Evolutionary conservation across 768 basidiomycete genomes (phyloP).

Genomic region (Hygrophoropsis aurantiaca): DNA sequence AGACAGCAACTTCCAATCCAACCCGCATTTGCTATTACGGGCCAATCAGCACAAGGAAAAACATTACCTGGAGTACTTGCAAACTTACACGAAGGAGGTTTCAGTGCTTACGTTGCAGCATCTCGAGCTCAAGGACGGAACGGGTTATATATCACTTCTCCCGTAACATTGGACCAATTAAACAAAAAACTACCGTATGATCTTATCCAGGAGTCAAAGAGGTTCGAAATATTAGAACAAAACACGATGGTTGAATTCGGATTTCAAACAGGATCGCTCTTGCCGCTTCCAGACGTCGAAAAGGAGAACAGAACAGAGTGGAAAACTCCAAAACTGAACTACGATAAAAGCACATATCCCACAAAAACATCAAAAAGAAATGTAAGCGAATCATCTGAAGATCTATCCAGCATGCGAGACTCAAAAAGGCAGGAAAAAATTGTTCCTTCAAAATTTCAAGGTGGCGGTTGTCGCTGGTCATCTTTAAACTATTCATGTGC

Average conservation of each 20-base stretch:
- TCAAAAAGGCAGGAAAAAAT: too few species aligned
- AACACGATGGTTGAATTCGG: conserved; percentile 4
- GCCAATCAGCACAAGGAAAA: conserved; percentile 32
- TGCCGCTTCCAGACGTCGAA: conserved; percentile 1
- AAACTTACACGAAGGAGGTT: conserved; percentile 19
- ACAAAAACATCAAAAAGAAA: too few species aligned
- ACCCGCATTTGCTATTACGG: conserved; percentile 30
- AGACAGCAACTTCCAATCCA: conserved; percentile 22
- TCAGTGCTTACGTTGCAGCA: conserved; percentile 30
- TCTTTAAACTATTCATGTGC: too few species aligned
- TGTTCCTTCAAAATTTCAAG: too few species aligned
- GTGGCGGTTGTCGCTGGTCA: too few species aligned
- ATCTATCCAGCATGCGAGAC: too few species aligned
- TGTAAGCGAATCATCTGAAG: too few species aligned
- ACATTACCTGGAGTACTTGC: conserved; percentile 18
- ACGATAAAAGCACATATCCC: too few species aligned
- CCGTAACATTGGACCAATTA: conserved; percentile 16
- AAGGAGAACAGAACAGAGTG: too few species aligned
- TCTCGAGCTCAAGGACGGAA: conserved; percentile 18
- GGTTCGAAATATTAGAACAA: conserved; percentile 6
- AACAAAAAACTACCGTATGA: conserved; percentile 16
- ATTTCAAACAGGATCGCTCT: not conserved
- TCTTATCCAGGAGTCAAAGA: not conserved
- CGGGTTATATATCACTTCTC: conserved; percentile 21
- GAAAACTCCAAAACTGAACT: too few species aligned